A percentile compares a stretch with the other conserved stretches of the same genome.
Evolutionary conservation across 2,329 filamentous ascomycete species (phyloP).

Genomic region (Colletotrichum tamarilloi): DNA sequence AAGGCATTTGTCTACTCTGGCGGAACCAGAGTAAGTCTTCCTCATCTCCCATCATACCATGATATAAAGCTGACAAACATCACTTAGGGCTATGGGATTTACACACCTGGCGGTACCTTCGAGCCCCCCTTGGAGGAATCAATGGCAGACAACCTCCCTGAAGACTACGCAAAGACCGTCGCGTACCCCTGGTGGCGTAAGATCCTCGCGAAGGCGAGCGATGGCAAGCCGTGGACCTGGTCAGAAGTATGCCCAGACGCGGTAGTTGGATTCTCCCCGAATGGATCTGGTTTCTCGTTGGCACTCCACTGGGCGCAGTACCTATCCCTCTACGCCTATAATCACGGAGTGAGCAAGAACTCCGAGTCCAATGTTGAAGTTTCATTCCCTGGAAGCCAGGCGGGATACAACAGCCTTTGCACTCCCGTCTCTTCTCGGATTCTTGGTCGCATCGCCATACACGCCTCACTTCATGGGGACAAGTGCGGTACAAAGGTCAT

Average conservation of each 20-base stretch:
- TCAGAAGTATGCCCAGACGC: constrained; percentile 51
- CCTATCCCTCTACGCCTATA: constrained; percentile 48
- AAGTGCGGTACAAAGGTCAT: constrained; percentile 45
- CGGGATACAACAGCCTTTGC: constrained; percentile 41
- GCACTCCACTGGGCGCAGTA: constrained; percentile 54
- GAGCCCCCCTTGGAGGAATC: constrained; percentile 45
- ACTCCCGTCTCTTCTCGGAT: constrained; percentile 46
- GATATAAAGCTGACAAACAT: background rate
- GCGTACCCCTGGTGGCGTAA: constrained; percentile 47
- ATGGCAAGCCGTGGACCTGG: constrained; percentile 48
- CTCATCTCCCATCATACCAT: background rate
- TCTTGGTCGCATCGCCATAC: constrained; percentile 44
- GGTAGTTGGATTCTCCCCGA: constrained; percentile 52
- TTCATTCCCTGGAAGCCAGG: constrained; percentile 44
- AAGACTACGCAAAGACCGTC: constrained; percentile 48
- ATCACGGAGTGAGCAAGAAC: constrained; percentile 35
- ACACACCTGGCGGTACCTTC: constrained; percentile 47
- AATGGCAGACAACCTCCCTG: constrained; percentile 46
- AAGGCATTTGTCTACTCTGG: constrained; percentile 48
- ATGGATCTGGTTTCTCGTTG: constrained; percentile 49
- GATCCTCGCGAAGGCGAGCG: constrained; percentile 44
- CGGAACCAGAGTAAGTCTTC: constrained; percentile 44
- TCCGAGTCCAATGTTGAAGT: constrained; percentile 7
- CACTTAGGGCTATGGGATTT: constrained; percentile 51
- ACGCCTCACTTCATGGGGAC: constrained; percentile 43